Conservation (phyloP, 75 land plant species). For the Pinus albicaulis region DNA sequence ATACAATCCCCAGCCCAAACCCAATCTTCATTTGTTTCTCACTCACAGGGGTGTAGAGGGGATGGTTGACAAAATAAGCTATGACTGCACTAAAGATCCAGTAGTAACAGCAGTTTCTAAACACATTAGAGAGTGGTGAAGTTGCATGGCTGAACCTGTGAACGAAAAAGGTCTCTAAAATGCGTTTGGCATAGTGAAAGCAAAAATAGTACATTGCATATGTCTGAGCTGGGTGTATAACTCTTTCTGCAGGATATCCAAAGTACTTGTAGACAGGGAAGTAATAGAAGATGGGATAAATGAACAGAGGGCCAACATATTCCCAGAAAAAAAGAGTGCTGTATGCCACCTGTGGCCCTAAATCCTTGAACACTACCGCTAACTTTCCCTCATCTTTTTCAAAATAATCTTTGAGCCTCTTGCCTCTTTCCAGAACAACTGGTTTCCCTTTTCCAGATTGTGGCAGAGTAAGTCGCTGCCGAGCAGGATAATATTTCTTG, state of each 20-base stretch:
- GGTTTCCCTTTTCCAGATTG: slow-evolving; percentile 64
- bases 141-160: slow-evolving; percentile 98
- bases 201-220: slow-evolving; percentile 92
- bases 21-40: slow-evolving; percentile 91
- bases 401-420: slow-evolving; percentile 56
- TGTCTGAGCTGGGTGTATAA: slow-evolving; percentile 72
- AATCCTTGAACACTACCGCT: slow-evolving; percentile 80
- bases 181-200: slow-evolving; percentile 89
- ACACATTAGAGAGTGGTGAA: slow-evolving; percentile 87
- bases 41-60: slow-evolving; percentile 84
- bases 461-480: slow-evolving; percentile 89
- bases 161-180: slow-evolving; percentile 90
- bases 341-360: slow-evolving; percentile 85
- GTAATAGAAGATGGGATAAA: slow-evolving; percentile 88
- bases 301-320: slow-evolving; percentile 76
- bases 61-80: slow-evolving; percentile 96
- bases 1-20: slow-evolving; percentile 73
- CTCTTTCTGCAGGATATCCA: slow-evolving; percentile 54
- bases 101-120: slow-evolving; percentile 88
- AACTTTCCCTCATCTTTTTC: slow-evolving; percentile 28
- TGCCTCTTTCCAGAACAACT: slow-evolving; percentile 47
- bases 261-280: slow-evolving; percentile 76
- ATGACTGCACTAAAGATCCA: slow-evolving; percentile 88
- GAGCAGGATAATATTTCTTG: slow-evolving; percentile 71
- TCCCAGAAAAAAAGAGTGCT: slow-evolving; percentile 88